Conservation (phyloP, 164 flowering plant genomes). For the Aristolochia californica region DNA sequence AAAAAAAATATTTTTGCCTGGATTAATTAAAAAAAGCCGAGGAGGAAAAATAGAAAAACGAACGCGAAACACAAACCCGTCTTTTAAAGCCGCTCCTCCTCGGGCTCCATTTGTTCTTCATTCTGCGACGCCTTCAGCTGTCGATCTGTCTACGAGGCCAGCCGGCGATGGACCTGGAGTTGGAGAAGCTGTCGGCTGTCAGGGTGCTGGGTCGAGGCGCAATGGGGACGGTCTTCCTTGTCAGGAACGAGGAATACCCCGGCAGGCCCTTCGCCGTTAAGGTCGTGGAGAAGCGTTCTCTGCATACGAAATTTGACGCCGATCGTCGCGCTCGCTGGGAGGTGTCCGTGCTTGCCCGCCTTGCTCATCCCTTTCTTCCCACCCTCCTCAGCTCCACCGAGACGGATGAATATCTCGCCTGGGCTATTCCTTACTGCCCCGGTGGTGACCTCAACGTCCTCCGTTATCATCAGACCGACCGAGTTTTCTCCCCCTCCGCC, state of each 20-base stretch:
- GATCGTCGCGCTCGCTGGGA: constrained; percentile 94
- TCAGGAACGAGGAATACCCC: constrained; percentile 19
- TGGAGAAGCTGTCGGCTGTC: constrained; percentile 39
- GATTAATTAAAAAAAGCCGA: background rate
- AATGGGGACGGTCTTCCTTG: constrained; percentile 86
- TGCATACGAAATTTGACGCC: constrained; percentile 37
- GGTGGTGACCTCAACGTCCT: constrained; percentile 90
- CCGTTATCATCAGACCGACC: constrained; percentile 59
- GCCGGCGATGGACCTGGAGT: constrained; percentile 19
- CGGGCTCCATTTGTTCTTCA: no score
- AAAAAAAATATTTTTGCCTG: background rate
- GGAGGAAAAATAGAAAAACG: no score
- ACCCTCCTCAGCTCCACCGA: constrained; percentile 45
- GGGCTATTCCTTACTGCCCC: constrained; percentile 84
- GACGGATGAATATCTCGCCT: constrained; percentile 43
- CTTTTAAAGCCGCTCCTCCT: no score
- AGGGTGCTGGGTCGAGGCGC: constrained; percentile 84
- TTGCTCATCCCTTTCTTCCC: constrained; percentile 67
- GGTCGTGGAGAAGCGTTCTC: constrained; percentile 56
- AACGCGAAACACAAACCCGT: no score
- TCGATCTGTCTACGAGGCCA: no score
- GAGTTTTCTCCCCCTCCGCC: constrained; percentile 48
- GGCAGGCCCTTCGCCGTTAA: constrained; percentile 65
- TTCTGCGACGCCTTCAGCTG: no score
- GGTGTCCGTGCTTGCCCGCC: constrained; percentile 44